These are phyloP conservation scores for Rutstroemia sp. DNA, from an alignment of 2,329 filamentous ascomycete species.

Conservation along the genomic window DNA sequence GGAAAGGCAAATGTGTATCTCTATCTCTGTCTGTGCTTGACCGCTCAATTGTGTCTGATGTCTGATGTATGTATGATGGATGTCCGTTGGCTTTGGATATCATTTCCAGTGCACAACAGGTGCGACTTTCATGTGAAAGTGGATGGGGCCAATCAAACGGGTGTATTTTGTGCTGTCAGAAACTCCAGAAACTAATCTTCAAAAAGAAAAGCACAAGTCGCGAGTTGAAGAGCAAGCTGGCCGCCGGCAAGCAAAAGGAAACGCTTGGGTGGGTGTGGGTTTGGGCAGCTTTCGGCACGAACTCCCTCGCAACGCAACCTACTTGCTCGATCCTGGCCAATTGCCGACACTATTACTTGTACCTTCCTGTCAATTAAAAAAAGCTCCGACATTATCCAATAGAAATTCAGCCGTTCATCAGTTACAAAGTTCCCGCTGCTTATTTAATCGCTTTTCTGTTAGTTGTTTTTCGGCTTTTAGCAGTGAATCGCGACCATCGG, in stretches of 20 bases:
- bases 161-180: background rate
- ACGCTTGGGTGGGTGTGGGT: background rate
- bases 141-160: background rate
- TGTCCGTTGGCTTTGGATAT: background rate
- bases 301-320: background rate
- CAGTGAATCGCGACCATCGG: too few species aligned
- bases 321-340: background rate
- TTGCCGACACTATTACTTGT: background rate
- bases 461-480: background rate
- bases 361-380: background rate
- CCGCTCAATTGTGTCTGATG: constrained; percentile 2
- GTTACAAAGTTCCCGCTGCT: background rate
- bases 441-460: background rate
- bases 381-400: background rate
- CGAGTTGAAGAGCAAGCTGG: background rate
- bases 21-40: background rate
- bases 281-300: constrained; percentile 8
- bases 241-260: background rate
- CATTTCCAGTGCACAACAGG: background rate
- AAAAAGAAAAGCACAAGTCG: background rate
- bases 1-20: too few species aligned
- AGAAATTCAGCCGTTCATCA: background rate
- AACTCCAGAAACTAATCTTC: background rate
- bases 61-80: background rate
- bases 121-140: background rate